Evolutionary conservation across 805 yeast species (phyloP).

Genomic region (Komagataella pastoris): DNA sequence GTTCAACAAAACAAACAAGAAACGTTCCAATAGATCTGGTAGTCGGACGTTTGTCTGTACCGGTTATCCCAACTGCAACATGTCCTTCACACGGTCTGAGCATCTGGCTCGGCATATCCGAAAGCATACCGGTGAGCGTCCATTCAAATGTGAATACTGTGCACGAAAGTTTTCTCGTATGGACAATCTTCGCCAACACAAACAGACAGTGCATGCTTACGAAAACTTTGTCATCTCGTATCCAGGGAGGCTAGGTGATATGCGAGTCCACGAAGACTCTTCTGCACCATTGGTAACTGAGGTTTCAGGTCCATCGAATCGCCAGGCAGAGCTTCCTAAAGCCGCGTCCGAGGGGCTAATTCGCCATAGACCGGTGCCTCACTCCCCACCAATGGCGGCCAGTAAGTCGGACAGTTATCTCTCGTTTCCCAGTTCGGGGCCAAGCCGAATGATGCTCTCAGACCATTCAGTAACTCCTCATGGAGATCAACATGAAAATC

Average conservation of each 20-base stretch:
- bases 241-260: background rate
- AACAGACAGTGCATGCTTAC: conserved; percentile 67
- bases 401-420: background rate
- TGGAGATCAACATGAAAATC: background rate
- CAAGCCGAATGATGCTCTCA: background rate
- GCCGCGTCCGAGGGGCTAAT: background rate
- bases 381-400: background rate
- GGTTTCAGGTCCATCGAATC: background rate
- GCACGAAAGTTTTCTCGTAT: conserved; percentile 67
- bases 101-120: conserved; percentile 87
- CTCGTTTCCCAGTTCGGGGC: background rate
- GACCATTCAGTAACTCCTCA: background rate
- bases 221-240: conserved; percentile 16
- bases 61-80: conserved; percentile 75
- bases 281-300: background rate
- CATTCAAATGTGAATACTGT: conserved; percentile 79
- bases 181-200: conserved; percentile 85
- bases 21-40: background rate
- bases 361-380: background rate
- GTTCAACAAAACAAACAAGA: conserved; percentile 34
- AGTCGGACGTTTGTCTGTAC: conserved; percentile 63
- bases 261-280: background rate
- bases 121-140: conserved; percentile 91
- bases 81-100: conserved; percentile 86
- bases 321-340: background rate